These are phyloP conservation scores for Agastache rugosa DNA, from an alignment of 257 asterid species.

Conservation along the genomic window DNA sequence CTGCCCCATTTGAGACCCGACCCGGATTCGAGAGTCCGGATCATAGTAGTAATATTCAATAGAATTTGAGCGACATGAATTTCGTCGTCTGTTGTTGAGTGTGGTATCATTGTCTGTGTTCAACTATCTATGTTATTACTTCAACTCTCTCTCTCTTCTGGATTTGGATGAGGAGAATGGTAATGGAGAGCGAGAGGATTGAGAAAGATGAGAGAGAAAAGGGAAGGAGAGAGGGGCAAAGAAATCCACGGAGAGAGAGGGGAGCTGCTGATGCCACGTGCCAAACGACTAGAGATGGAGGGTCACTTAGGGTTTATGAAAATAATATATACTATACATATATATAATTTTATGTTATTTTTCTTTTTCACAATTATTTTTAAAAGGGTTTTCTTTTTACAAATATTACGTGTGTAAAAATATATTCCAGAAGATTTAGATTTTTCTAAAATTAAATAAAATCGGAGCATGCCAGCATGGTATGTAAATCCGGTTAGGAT, in stretches of 20 bases:
- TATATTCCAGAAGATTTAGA: too few relatives aligned
- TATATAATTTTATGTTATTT: too few relatives aligned
- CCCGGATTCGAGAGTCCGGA: conserved; percentile 7
- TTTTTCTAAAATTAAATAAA: too few relatives aligned
- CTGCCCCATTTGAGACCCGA: conserved; percentile 43
- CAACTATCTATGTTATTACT: neutral
- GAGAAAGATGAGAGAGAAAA: neutral
- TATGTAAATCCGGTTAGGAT: too few relatives aligned
- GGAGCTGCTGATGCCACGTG: conserved; percentile 67
- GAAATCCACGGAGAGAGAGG: conserved; percentile 35
- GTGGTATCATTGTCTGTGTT: neutral
- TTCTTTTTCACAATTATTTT: neutral
- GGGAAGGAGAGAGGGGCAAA: neutral
- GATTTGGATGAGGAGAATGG: conserved; percentile 6
- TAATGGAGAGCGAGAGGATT: neutral
- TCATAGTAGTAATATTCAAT: conserved; percentile 39
- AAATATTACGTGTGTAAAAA: too few relatives aligned
- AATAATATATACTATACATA: neutral
- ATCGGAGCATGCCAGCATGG: too few relatives aligned
- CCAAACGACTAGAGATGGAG: conserved; percentile 43
- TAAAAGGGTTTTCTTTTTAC: too few relatives aligned
- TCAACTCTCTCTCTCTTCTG: neutral
- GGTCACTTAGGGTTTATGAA: conserved; percentile 50
- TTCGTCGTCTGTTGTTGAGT: conserved; percentile 43
- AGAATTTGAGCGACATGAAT: conserved; percentile 48